These are phyloP conservation scores for Phalaenopsis aphrodite DNA, from an alignment of 106 monocot species.

Conservation along the genomic window DNA sequence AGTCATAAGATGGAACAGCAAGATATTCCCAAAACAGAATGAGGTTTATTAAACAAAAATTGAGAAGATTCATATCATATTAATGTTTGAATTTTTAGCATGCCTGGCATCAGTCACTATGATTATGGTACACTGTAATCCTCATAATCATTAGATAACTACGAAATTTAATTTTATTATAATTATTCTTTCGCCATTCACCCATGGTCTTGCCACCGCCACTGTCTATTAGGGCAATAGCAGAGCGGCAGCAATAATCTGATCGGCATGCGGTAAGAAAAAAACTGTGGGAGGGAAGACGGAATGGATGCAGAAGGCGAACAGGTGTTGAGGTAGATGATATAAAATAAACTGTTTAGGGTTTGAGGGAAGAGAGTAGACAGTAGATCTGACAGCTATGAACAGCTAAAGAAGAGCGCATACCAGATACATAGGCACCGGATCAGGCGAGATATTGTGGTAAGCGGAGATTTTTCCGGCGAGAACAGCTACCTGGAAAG, in stretches of 20 bases:
- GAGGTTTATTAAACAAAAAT: no score
- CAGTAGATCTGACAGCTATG: not conserved
- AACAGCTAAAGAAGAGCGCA: not conserved
- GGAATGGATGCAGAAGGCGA: not conserved
- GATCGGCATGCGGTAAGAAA: not conserved
- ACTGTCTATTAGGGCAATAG: not conserved
- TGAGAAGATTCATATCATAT: no score
- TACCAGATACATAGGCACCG: not conserved
- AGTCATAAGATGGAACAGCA: not conserved
- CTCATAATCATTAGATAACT: no score
- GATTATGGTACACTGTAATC: no score
- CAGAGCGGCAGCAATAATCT: not conserved
- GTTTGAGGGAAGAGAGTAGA: not conserved
- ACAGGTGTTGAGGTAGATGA: not conserved
- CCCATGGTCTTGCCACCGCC: no score
- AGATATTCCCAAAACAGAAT: not conserved
- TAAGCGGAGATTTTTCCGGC: not conserved
- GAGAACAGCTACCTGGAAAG: not conserved
- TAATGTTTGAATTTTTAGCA: no score
- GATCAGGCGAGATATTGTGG: not conserved
- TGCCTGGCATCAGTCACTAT: no score
- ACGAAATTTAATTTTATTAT: no score
- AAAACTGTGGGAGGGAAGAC: not conserved
- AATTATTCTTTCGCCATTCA: no score
- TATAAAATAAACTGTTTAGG: not conserved